Evolutionary conservation across 352 stramenopile species (phyloP).

Genomic region (Phytopythium delawarense): DNA sequence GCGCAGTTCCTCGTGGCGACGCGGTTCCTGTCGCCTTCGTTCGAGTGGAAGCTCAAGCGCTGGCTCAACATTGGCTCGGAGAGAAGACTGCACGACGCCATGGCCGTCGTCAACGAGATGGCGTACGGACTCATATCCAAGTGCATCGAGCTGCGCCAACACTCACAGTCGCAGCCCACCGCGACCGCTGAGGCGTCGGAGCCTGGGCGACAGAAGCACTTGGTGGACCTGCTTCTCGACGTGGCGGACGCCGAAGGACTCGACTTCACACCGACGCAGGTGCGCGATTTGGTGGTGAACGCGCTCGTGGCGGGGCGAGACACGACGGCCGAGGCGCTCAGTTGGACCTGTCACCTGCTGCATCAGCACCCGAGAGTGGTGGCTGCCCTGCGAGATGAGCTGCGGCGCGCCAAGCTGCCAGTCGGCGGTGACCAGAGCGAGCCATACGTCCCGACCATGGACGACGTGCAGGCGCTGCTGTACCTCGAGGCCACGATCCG

Average conservation of each 20-base stretch:
- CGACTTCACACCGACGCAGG: slow-evolving; percentile 22
- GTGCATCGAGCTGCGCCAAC: slow-evolving; percentile 5
- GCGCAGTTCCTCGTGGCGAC: slow-evolving; percentile 17
- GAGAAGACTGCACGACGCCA: slow-evolving; percentile 20
- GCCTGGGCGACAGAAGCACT: slow-evolving; percentile 11
- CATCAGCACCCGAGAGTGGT: slow-evolving; percentile 31
- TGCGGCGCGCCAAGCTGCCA: slow-evolving; percentile 20
- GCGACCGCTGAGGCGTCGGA: not conserved
- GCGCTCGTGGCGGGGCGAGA: slow-evolving; percentile 65
- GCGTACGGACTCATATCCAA: slow-evolving; percentile 8
- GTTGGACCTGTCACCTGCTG: slow-evolving; percentile 51
- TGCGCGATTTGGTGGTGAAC: slow-evolving; percentile 63
- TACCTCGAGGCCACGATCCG: slow-evolving; percentile 55
- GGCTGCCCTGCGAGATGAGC: slow-evolving; percentile 20
- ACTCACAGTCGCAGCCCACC: not conserved
- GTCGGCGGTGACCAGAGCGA: not conserved
- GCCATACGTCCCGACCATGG: slow-evolving; percentile 29
- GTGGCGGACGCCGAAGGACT: slow-evolving; percentile 14
- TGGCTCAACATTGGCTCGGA: slow-evolving; percentile 37
- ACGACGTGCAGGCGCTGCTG: slow-evolving; percentile 43
- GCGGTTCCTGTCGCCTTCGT: slow-evolving; percentile 24
- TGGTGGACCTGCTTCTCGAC: slow-evolving; percentile 38
- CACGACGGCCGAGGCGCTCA: slow-evolving; percentile 50
- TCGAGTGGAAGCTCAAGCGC: slow-evolving; percentile 40
- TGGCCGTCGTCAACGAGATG: slow-evolving; percentile 18